Evolutionary conservation across 2,329 filamentous ascomycete genomes (phyloP).

Genomic region (Sporothrix inflata): DNA sequence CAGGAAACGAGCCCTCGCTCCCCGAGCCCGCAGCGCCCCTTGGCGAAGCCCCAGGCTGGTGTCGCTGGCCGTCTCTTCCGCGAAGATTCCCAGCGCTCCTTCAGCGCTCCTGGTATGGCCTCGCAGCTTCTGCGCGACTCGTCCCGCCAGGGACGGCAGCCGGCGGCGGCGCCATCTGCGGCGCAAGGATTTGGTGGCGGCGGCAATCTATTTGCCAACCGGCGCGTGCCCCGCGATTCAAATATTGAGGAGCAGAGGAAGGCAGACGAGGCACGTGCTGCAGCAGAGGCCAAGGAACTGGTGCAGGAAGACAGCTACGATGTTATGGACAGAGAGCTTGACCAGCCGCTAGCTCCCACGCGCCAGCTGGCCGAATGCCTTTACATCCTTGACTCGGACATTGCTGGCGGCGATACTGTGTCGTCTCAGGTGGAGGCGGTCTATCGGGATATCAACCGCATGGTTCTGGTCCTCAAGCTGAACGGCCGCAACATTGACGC

Average conservation of each 20-base stretch:
- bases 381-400: slow-evolving; percentile 49
- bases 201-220: slow-evolving; percentile 36
- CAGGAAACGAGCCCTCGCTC: slow-evolving; percentile 66
- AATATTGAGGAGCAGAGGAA: slow-evolving; percentile 56
- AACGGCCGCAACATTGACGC: slow-evolving; percentile 71
- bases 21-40: slow-evolving; percentile 66
- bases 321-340: slow-evolving; percentile 62
- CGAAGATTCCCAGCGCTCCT: slow-evolving; percentile 57
- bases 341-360: slow-evolving; percentile 63
- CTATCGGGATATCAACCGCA: slow-evolving; percentile 84
- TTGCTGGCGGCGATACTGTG: slow-evolving; percentile 59
- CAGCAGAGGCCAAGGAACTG: slow-evolving; percentile 62
- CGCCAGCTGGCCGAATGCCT: slow-evolving; percentile 69
- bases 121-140: slow-evolving; percentile 54
- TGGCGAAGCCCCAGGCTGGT: slow-evolving; percentile 26
- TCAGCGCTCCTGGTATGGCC: slow-evolving; percentile 63
- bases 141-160: slow-evolving; percentile 39
- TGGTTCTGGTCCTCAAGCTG: slow-evolving; percentile 90
- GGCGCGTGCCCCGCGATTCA: slow-evolving; percentile 51
- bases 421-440: slow-evolving; percentile 67
- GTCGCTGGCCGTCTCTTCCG: slow-evolving; percentile 51
- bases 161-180: slow-evolving; percentile 39
- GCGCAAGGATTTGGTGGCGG: not conserved
- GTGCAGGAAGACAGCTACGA: slow-evolving; percentile 72
- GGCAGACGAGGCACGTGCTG: slow-evolving; percentile 57